phyloP scores from a whole-genome alignment of 1,284 basidiomycete species.

The Trichosporon inkin region DNA sequence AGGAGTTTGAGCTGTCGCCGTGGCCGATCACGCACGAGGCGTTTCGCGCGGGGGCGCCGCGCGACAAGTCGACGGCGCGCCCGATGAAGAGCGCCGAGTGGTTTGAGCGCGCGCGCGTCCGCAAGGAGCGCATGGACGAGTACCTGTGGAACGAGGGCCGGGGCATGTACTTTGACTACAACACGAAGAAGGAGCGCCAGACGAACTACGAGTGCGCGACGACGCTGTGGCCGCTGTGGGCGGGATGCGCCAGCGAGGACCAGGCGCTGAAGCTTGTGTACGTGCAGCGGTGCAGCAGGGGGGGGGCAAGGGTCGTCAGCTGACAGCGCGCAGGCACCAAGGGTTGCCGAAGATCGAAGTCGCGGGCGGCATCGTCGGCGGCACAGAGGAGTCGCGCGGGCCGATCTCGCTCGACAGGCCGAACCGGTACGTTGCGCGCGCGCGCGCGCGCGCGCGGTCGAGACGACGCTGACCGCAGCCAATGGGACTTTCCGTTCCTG shows the following conservation, averaged over 20 bases:
- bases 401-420: slow-evolving; percentile 91
- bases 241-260: slow-evolving; percentile 89
- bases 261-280: slow-evolving; percentile 90
- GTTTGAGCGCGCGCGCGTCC: slow-evolving; percentile 79
- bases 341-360: slow-evolving; percentile 94
- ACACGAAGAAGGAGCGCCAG: slow-evolving; percentile 83
- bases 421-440: slow-evolving; percentile 72
- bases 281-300: slow-evolving; percentile 49
- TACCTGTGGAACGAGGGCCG: slow-evolving; percentile 97
- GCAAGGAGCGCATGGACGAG: slow-evolving; percentile 80
- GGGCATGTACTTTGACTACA: slow-evolving; percentile 93
- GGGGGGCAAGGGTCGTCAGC: neutral
- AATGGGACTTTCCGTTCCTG: slow-evolving; percentile 64
- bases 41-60: slow-evolving; percentile 57
- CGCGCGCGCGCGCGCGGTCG: no score
- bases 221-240: slow-evolving; percentile 94
- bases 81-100: slow-evolving; percentile 76
- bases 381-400: slow-evolving; percentile 93
- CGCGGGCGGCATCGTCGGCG: slow-evolving; percentile 89
- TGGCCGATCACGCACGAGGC: slow-evolving; percentile 80
- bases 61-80: slow-evolving; percentile 62
- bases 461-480: slow-evolving; percentile 54
- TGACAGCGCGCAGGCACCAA: slow-evolving; percentile 57
- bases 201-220: slow-evolving; percentile 94
- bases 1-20: slow-evolving; percentile 84